Base-by-base conservation (phyloP, 768 basidiomycete genomes). In the Leccinum disarticulatum region DNA sequence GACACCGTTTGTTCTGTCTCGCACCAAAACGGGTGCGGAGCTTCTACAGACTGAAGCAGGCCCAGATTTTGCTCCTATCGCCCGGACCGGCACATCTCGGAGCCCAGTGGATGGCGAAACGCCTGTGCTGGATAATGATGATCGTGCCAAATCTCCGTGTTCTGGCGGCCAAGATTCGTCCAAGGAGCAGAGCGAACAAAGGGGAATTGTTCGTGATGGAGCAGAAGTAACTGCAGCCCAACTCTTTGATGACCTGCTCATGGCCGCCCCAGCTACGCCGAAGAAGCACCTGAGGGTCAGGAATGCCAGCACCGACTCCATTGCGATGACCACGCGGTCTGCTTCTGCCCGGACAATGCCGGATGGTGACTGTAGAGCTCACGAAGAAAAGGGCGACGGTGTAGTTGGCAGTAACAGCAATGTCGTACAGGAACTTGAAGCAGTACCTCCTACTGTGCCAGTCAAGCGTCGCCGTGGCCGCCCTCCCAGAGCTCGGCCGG, bases 1-100 rank as follows among this genome's bases (percentile, higher is more conserved):
- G 91, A 95, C 88, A 62, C 96, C 96, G 28, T 98, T 96, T 74
- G 76, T 97, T 41, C 74, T 93, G 48, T 79, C 87, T 6, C 77
- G 83, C 55, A 74, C 71, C 47, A 73, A 71, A 62, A 61, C 61
- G 3, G 69, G 66, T n/a, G 69, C 61, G 13, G 69, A 75, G 53
- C 47, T 69, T 28, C 56, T 69, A 46, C 74, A 74, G 50, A 35
- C 56, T 43, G 64, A 66, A 38, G 35, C 52, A 19, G 61, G 63
- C 6, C 30, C 61, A 3, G 67, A 56, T 52, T 62, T 67, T 19
- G 58, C 61, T 48, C 52, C 53, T 52, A n/a, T 59, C 17, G 27
- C 43, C 43, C 60, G 50, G 15, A 43, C 63, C 6, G 28, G 58
- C 15, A 64, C 60, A 19, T 53, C 67, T 28, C 66, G 51, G 52